Evolutionary conservation across 192 early-diverging fungal species (phyloP).

Genomic region (Helicostylum pulchrum): DNA sequence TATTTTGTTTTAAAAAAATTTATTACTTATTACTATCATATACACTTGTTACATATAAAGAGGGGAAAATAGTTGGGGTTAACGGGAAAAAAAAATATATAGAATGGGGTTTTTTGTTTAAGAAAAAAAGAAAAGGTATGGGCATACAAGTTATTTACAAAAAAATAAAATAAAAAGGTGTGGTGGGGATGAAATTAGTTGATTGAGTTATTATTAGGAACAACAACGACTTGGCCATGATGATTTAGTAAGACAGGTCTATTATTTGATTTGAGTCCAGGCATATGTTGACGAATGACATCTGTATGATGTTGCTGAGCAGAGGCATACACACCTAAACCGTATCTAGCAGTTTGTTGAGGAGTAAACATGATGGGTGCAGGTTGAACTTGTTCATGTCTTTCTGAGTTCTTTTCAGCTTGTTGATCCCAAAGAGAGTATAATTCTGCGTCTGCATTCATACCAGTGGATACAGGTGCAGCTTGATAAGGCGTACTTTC

Average conservation of each 20-base stretch:
- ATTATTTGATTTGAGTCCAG: background rate
- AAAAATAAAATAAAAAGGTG: too few relatives aligned
- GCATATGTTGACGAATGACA: conserved; percentile 20
- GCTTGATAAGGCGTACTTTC: background rate
- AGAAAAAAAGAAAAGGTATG: too few relatives aligned
- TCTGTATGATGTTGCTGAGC: conserved; percentile 19
- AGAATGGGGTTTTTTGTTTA: too few relatives aligned
- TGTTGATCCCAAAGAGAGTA: conserved; percentile 6
- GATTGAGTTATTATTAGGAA: background rate
- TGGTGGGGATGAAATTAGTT: too few relatives aligned
- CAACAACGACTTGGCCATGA: conserved; percentile 16
- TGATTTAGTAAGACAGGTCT: conserved; percentile 15
- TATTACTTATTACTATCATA: too few relatives aligned
- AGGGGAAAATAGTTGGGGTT: too few relatives aligned
- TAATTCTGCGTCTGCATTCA: background rate
- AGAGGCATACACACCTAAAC: conserved; percentile 18
- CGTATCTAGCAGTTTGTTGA: background rate
- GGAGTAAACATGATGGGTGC: background rate
- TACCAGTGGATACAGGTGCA: too few relatives aligned
- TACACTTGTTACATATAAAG: too few relatives aligned
- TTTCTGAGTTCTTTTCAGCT: background rate
- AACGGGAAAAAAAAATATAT: too few relatives aligned
- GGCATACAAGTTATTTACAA: too few relatives aligned
- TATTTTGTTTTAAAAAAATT: too few relatives aligned
- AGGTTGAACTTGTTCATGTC: background rate